A percentile compares a stretch with the other conserved stretches of the same genome.
These are phyloP conservation scores for Tolypocladium paradoxum DNA, from an alignment of 2,329 filamentous ascomycete species.

Conservation along the genomic window DNA sequence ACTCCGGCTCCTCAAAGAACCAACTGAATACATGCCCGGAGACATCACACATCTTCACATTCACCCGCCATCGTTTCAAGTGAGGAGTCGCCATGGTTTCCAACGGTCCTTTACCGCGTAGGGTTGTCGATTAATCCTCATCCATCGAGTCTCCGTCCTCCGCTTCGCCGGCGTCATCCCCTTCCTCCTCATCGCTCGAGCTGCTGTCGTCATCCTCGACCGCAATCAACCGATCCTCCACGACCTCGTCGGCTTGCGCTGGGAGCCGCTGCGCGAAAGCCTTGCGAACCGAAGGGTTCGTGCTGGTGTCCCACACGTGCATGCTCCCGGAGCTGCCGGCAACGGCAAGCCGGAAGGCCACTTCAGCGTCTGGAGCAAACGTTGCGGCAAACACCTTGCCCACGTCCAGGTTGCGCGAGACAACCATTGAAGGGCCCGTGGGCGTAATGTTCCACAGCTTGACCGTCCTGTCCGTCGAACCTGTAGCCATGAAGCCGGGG, in stretches of 20 bases:
- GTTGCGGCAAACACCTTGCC: slow-evolving; percentile 87
- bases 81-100: background rate
- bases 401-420: slow-evolving; percentile 82
- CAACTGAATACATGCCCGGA: background rate
- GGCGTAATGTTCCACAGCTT: slow-evolving; percentile 91
- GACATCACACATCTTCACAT: background rate
- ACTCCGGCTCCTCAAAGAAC: background rate
- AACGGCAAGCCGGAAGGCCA: slow-evolving; percentile 84
- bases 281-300: slow-evolving; percentile 75
- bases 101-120: background rate
- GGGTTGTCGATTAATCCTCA: slow-evolving; percentile 9
- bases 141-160: slow-evolving; percentile 14
- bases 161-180: slow-evolving; percentile 41
- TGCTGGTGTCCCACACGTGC: slow-evolving; percentile 94
- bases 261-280: slow-evolving; percentile 62
- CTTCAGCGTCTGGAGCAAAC: slow-evolving; percentile 83
- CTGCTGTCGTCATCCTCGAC: slow-evolving; percentile 59
- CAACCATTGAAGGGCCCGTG: slow-evolving; percentile 78
- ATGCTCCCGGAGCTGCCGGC: slow-evolving; percentile 89
- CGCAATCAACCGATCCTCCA: slow-evolving; percentile 68
- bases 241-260: slow-evolving; percentile 46
- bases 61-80: background rate
- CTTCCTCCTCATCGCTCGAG: slow-evolving; percentile 45
- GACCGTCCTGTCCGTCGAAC: slow-evolving; percentile 86
- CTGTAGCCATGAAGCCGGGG: slow-evolving; percentile 87